A percentile compares a stretch with the other conserved stretches of the same genome.
These are phyloP conservation scores for Ambrosiella xylebori DNA, from an alignment of 2,329 filamentous ascomycete species.

Conservation along the genomic window DNA sequence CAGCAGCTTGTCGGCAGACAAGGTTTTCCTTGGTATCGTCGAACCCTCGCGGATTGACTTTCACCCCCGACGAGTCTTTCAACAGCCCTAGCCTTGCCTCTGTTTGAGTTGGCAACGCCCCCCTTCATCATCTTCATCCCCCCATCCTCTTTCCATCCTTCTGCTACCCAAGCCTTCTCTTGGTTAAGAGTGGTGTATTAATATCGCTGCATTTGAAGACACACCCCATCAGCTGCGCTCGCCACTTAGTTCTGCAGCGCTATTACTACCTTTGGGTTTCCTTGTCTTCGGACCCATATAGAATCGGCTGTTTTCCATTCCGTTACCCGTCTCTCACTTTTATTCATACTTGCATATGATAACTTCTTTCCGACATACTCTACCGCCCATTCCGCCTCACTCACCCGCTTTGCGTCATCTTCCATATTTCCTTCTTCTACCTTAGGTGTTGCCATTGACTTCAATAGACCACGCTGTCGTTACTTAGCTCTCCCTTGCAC, in stretches of 20 bases:
- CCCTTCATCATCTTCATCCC: background rate
- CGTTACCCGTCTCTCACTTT: background rate
- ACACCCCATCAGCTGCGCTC: background rate
- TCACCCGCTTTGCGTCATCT: background rate
- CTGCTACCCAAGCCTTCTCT: background rate
- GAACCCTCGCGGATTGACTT: background rate
- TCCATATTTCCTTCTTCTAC: background rate
- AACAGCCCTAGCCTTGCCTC: background rate
- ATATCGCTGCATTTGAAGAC: background rate
- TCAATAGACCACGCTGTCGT: background rate
- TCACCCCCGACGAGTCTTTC: background rate
- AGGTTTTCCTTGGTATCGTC: background rate
- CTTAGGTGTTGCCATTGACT: background rate
- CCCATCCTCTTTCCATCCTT: background rate
- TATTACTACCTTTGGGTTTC: background rate
- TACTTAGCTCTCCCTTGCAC: background rate
- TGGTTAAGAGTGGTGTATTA: background rate
- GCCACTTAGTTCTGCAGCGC: background rate
- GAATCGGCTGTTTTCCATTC: background rate
- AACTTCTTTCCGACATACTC: background rate
- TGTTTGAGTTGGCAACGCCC: constrained; percentile 1
- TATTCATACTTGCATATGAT: background rate
- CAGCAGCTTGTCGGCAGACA: background rate
- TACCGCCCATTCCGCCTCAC: background rate
- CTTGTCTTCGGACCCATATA: background rate